These are phyloP conservation scores for Penicillium paradoxum DNA, from an alignment of 495 filamentous ascomycete genomes.

Conservation along the genomic window DNA sequence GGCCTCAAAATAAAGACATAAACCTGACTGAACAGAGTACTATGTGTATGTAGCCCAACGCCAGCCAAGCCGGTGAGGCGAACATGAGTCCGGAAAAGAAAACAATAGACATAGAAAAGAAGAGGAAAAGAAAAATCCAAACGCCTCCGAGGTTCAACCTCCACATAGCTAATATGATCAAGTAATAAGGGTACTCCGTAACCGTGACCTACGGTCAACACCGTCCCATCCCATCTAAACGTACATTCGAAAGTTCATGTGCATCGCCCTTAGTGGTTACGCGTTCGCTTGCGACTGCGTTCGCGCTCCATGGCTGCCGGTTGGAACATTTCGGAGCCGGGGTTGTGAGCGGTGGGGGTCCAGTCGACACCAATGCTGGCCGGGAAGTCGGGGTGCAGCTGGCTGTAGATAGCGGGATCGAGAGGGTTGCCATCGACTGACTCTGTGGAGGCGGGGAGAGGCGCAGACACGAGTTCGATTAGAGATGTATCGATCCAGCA, in stretches of 20 bases:
- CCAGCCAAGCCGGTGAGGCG: neutral
- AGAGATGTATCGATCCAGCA: slow-evolving; percentile 38
- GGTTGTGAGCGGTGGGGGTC: slow-evolving; percentile 18
- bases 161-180: slow-evolving; percentile 6
- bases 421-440: slow-evolving; percentile 27
- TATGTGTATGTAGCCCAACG: neutral
- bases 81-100: neutral
- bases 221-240: slow-evolving; percentile 6
- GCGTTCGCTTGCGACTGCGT: slow-evolving; percentile 25
- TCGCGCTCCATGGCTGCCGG: slow-evolving; percentile 23
- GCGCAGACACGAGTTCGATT: slow-evolving; percentile 33
- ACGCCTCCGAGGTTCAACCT: neutral
- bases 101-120: neutral
- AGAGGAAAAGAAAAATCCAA: neutral
- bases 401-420: slow-evolving; percentile 33
- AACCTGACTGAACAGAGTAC: neutral
- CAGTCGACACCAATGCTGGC: slow-evolving; percentile 33
- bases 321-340: slow-evolving; percentile 21
- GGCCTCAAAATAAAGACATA: too few species aligned
- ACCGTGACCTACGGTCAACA: neutral
- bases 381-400: slow-evolving; percentile 43
- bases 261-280: slow-evolving; percentile 16
- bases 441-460: slow-evolving; percentile 20
- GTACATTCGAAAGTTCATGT: slow-evolving; percentile 1
- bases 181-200: neutral